phyloP scores from a whole-genome alignment of 202 grass and related monocot genomes.

The Dendrocalamus latiflorus region DNA sequence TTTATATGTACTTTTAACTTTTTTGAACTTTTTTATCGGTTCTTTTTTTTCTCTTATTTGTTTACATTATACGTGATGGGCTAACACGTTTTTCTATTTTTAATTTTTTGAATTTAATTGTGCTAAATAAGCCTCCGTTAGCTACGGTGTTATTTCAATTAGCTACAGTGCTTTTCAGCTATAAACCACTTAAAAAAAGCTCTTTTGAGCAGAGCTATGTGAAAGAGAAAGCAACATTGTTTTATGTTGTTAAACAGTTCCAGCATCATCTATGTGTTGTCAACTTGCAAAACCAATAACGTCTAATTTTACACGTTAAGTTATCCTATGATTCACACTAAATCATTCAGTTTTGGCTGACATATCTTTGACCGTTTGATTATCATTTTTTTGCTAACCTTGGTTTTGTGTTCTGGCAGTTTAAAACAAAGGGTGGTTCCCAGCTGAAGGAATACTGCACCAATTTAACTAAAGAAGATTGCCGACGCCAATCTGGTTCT shows the following conservation, averaged over 20 bases:
- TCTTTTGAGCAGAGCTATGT: neutral
- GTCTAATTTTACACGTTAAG: neutral
- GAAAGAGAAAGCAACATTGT: neutral
- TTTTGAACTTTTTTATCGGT: too few species aligned
- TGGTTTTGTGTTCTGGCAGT: constrained; percentile 47
- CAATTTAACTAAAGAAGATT: constrained; percentile 99
- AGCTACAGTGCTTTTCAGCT: too few species aligned
- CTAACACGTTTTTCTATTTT: too few species aligned
- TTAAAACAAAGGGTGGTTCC: constrained; percentile 98
- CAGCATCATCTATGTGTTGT: neutral
- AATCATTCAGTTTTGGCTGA: neutral
- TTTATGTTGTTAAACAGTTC: neutral
- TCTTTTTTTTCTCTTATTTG: too few species aligned
- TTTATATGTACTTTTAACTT: too few species aligned
- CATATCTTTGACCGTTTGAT: constrained; percentile 3
- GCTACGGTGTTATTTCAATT: too few species aligned
- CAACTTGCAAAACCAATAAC: neutral
- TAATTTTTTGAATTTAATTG: too few species aligned
- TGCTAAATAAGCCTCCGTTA: too few species aligned
- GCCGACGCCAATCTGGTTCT: constrained; percentile 78
- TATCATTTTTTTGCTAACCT: neutral
- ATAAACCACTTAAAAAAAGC: too few species aligned
- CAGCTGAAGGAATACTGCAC: constrained; percentile 99
- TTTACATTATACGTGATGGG: too few species aligned
- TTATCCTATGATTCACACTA: neutral